phyloP scores from a whole-genome alignment of 2,329 filamentous ascomycete species.

The Periconia macrospinosa region DNA sequence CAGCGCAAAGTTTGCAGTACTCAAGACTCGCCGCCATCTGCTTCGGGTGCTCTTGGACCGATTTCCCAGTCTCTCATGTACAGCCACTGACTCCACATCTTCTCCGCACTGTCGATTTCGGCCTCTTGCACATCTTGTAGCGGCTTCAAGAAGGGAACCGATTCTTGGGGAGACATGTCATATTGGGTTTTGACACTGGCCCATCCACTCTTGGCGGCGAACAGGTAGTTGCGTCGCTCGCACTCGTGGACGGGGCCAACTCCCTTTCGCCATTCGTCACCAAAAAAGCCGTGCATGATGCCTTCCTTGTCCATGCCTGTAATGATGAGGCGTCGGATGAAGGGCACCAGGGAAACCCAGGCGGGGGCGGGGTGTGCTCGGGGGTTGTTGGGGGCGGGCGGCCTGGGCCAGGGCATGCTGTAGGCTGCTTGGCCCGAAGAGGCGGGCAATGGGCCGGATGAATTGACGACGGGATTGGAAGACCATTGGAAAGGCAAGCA shows the following conservation, averaged over 20 bases:
- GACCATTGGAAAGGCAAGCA: constrained; percentile 80
- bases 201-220: constrained; percentile 94
- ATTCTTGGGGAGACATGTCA: constrained; percentile 82
- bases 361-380: constrained; percentile 41
- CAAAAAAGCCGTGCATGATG: constrained; percentile 94
- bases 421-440: constrained; percentile 36
- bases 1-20: constrained; percentile 1
- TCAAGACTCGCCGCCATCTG: constrained; percentile 12
- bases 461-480: constrained; percentile 50
- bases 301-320: constrained; percentile 87
- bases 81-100: constrained; percentile 90
- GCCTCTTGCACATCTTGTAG: constrained; percentile 74
- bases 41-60: constrained; percentile 70
- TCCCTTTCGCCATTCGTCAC: constrained; percentile 84
- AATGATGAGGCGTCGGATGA: constrained; percentile 84
- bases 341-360: constrained; percentile 76
- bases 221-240: constrained; percentile 91
- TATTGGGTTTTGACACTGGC: constrained; percentile 86
- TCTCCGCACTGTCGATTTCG: constrained; percentile 82
- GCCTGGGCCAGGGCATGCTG: constrained; percentile 45
- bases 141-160: constrained; percentile 82
- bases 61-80: constrained; percentile 99
- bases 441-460: constrained; percentile 36
- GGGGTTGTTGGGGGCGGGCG: constrained; percentile 42
- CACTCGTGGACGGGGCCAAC: constrained; percentile 82